These are phyloP conservation scores for Pelomyxa schiedti DNA, from an alignment of 78 protist species.

Conservation along the genomic window DNA sequence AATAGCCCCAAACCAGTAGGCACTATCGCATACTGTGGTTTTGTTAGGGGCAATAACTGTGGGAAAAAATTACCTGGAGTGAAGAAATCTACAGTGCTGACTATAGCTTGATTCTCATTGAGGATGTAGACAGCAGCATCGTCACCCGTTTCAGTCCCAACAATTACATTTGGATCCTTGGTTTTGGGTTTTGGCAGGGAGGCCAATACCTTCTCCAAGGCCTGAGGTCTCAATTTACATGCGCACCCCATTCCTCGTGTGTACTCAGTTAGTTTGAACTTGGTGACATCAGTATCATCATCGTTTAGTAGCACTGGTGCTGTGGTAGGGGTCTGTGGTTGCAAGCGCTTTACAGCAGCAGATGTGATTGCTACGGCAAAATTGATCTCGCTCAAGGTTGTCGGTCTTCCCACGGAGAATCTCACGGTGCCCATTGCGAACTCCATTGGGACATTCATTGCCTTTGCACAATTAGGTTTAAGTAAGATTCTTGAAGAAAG, in stretches of 20 bases:
- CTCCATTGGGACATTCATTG: conserved; percentile 1
- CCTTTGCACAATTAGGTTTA: too few relatives aligned
- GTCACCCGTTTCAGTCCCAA: conserved; percentile 11
- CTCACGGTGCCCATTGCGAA: conserved; percentile 11
- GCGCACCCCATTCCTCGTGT: conserved; percentile 20
- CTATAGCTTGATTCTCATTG: conserved; percentile 1
- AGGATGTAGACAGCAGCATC: conserved; percentile 3
- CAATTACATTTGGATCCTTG: not conserved
- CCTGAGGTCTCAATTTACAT: conserved; percentile 6
- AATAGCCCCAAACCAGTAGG: conserved; percentile 14
- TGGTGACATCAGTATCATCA: not conserved
- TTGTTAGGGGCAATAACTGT: too few relatives aligned
- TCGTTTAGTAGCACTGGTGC: not conserved
- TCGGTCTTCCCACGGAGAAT: conserved; percentile 2
- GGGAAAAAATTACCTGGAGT: too few relatives aligned
- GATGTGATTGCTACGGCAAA: not conserved
- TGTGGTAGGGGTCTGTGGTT: not conserved
- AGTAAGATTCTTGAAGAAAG: too few relatives aligned
- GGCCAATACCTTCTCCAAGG: not conserved
- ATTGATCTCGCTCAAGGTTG: conserved; percentile 7
- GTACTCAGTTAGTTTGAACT: not conserved
- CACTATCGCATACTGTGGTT: conserved; percentile 12
- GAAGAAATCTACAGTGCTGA: conserved; percentile 2
- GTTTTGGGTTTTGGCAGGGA: not conserved
- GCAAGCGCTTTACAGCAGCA: not conserved